A percentile compares a stretch with the other conserved stretches of the same genome.
phyloP scores from a whole-genome alignment of 202 grass and related monocot species.

The Hordeum pubiflorum region DNA sequence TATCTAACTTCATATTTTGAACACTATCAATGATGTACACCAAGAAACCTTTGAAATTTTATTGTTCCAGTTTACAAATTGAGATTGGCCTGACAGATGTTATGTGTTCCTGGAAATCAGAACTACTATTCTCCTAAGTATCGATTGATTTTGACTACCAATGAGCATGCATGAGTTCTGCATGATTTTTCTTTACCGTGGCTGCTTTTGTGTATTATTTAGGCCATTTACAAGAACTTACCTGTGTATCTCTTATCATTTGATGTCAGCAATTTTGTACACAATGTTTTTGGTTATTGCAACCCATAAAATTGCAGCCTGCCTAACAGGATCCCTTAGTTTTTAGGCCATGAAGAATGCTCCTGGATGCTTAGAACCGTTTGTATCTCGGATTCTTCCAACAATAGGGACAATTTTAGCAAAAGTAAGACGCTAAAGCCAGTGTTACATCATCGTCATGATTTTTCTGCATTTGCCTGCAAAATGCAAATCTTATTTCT shows the following conservation, averaged over 20 bases:
- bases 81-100: not conserved
- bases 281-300: not conserved
- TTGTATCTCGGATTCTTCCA: constrained; percentile 78
- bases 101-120: not conserved
- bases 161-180: not conserved
- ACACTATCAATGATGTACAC: not conserved
- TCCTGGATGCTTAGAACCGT: constrained; percentile 68
- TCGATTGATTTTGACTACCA: not conserved
- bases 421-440: constrained; percentile 49
- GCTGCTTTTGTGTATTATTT: constrained; percentile 1
- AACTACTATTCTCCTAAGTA: not conserved
- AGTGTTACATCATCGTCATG: not conserved
- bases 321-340: constrained; percentile 42
- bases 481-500: constrained; percentile 34
- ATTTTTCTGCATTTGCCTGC: not conserved
- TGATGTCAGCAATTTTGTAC: not conserved
- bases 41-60: not conserved
- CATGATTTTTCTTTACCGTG: not conserved
- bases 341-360: constrained; percentile 94
- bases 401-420: constrained; percentile 66
- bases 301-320: constrained; percentile 22
- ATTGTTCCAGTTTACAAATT: not conserved
- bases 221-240: not conserved
- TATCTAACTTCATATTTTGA: not conserved
- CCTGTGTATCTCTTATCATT: constrained; percentile 15